Percentiles rank a stretch among this genome's conserved stretches.
Conservation (phyloP, 495 filamentous ascomycete species). For the Entonaema liquescens region DNA sequence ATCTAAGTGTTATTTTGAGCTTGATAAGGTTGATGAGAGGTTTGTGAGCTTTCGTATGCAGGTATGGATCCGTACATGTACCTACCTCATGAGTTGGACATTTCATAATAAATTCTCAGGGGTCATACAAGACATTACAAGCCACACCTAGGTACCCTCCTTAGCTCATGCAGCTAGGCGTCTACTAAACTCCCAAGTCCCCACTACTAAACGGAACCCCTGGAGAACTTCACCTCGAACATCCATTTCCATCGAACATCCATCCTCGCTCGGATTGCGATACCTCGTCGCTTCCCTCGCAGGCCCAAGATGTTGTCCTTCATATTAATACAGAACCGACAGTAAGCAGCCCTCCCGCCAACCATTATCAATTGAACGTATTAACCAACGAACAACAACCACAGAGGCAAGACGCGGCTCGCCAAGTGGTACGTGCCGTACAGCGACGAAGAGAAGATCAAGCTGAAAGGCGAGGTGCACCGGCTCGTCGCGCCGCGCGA, state of each 20-base stretch:
- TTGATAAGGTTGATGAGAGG: neutral
- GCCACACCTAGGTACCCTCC: neutral
- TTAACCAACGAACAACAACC: conserved; percentile 1
- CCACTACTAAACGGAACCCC: conserved; percentile 12
- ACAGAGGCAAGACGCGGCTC: conserved; percentile 95
- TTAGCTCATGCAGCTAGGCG: neutral
- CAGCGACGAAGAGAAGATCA: conserved; percentile 96
- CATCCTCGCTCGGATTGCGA: conserved; percentile 7
- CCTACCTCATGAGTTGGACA: no score
- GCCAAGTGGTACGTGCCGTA: conserved; percentile 99
- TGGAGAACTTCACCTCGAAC: conserved; percentile 20
- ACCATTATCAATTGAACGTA: neutral
- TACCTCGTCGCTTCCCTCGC: conserved; percentile 12
- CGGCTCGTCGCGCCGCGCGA: conserved; percentile 96
- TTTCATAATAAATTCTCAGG: neutral
- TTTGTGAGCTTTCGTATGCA: no score
- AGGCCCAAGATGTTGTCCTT: conserved; percentile 77
- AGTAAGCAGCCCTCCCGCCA: conserved; percentile 60
- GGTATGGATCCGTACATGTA: no score
- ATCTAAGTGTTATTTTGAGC: neutral
- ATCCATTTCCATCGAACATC: neutral
- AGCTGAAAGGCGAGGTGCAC: conserved; percentile 93
- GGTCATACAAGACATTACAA: neutral
- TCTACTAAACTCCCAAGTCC: conserved; percentile 1
- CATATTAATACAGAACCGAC: conserved; percentile 95